These are phyloP conservation scores for Ichthyophthirius multifiliis DNA, from an alignment of 169 alveolate genomes.

Conservation along the genomic window DNA sequence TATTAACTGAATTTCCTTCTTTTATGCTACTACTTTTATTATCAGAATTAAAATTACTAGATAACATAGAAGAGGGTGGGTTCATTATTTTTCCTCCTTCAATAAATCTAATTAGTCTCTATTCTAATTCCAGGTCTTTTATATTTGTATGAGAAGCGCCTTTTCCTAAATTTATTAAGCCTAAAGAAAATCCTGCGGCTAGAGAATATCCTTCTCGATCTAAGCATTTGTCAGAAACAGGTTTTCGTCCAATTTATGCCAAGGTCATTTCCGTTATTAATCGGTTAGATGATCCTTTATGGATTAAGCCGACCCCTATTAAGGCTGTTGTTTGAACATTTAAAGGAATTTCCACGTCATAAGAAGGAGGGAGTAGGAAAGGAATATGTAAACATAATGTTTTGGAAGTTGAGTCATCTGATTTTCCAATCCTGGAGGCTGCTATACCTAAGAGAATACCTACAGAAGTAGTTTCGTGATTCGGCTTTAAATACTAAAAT, in stretches of 20 bases:
- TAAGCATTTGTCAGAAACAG: constrained; percentile 63
- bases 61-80: constrained; percentile 52
- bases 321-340: constrained; percentile 82
- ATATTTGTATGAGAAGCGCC: constrained; percentile 73
- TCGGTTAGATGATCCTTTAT: constrained; percentile 73
- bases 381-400: constrained; percentile 85
- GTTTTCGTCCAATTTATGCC: constrained; percentile 83
- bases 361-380: constrained; percentile 77
- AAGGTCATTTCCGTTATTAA: constrained; percentile 85
- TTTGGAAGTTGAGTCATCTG: constrained; percentile 83
- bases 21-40: constrained; percentile 58
- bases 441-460: constrained; percentile 87
- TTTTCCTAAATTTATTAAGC: constrained; percentile 81
- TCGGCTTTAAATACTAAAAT: constrained; percentile 75
- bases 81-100: constrained; percentile 75
- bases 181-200: constrained; percentile 85
- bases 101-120: constrained; percentile 75
- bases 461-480: constrained; percentile 84
- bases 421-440: constrained; percentile 78
- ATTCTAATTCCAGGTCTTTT: constrained; percentile 71
- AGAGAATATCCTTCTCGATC: constrained; percentile 84
- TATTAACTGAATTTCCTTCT: constrained; percentile 81
- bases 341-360: constrained; percentile 80
- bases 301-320: constrained; percentile 83
- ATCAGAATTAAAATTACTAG: constrained; percentile 57